Evolutionary conservation across 306 rosid genomes (phyloP).

Genomic region (Quillaja saponaria): DNA sequence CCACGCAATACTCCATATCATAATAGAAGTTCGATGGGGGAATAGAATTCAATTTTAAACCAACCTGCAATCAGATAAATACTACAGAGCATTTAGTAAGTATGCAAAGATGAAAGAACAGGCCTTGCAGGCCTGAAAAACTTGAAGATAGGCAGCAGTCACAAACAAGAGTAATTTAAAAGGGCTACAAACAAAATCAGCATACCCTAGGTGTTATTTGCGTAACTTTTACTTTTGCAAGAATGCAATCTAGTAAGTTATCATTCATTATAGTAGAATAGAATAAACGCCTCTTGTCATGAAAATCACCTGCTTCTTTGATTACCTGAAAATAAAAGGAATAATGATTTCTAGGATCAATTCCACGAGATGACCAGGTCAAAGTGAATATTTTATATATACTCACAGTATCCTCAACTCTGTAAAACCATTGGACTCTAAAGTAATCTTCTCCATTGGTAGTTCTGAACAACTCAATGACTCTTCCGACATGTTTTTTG

Average conservation of each 20-base stretch:
- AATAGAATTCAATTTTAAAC: conserved; percentile 48
- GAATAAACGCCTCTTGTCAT: conserved; percentile 88
- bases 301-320: conserved; percentile 66
- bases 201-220: conserved; percentile 69
- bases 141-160: conserved; percentile 15
- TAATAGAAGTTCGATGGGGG: conserved; percentile 62
- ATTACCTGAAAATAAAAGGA: conserved; percentile 56
- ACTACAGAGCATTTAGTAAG: conserved; percentile 6
- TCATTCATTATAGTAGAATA: conserved; percentile 88
- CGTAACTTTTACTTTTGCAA: conserved; percentile 64
- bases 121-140: conserved; percentile 12
- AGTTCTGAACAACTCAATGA: conserved; percentile 82
- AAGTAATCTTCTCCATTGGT: conserved; percentile 62
- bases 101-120: conserved; percentile 9
- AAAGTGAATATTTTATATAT: conserved; percentile 24
- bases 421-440: conserved; percentile 93
- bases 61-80: conserved; percentile 54
- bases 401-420: conserved; percentile 90
- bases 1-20: conserved; percentile 93
- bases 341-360: conserved; percentile 20
- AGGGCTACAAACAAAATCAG: conserved; percentile 25
- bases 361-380: conserved; percentile 17
- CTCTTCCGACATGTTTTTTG: conserved; percentile 67
- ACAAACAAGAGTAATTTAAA: conserved; percentile 12
- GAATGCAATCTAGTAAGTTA: conserved; percentile 73